Base-by-base conservation (phyloP, 129 eudicot genomes). In the Flaveria brownii region DNA sequence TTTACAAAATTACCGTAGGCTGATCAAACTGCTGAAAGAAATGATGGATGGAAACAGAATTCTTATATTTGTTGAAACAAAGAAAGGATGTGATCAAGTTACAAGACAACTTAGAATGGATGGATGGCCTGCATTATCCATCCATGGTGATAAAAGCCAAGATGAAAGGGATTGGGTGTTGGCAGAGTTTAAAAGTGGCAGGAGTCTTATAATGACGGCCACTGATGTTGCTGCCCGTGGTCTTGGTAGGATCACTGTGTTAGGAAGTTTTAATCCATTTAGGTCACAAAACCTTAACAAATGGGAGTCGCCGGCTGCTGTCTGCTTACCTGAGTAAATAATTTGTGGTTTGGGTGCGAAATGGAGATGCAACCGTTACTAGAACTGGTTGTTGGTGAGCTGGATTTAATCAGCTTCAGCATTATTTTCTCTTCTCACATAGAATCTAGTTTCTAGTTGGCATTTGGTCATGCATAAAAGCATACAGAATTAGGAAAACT, bases 171-270 rank as follows among this genome's bases (percentile, higher is more conserved):
- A 94, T 85, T 89, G 99, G 96, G 99, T 94, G 57, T 83, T 94
- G 80, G 96, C 94, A 33, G 99, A 94, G 80, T 94, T 94, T 87
- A 91, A 88, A 86, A 89, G 90, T 94, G 97, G 99, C 85, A 87
- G 96, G 81, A 91, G 89, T 89, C 96, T 92, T 82, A 86, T 94
- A 86, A 91, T 94, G 99, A 89, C 81, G 70, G 99, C 99, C 88
- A 94, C 99, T 78, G 99, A 94, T 91, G 99, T 94, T 87, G 99
- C 99, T 89, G 99, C 99, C 18, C 99, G 99, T 85, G 99, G 99
- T 86, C 99, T 94, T 89, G 99, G 99, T 94, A 94, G 99, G 99
- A 91, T 85, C 76, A 83, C 77, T 83, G 82, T 74, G 90, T 81
- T 83, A 84, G 91, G 88, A 78, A 71, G 59, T 52, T 90, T 63